Base-by-base conservation (phyloP, 208 protist species). In the Balamuthia mandrillaris region DNA sequence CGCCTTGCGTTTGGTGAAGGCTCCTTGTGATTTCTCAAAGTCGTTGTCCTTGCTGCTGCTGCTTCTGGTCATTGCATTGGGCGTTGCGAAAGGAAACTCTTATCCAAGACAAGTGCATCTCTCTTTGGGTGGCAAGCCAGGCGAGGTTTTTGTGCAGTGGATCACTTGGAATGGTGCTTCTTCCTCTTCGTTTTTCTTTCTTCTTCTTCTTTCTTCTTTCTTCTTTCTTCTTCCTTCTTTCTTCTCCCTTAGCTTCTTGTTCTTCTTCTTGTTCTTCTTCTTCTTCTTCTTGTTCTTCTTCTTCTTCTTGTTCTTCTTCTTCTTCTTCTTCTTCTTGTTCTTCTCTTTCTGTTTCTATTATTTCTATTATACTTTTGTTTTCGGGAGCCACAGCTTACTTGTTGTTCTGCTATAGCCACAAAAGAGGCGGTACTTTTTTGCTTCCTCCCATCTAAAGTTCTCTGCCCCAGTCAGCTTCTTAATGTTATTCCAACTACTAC, bases 51-150 rank as follows among this genome's bases (percentile, higher is more conserved):
- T n/a, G n/a, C n/a, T n/a, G n/a, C n/a, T n/a, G n/a, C n/a, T n/a
- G n/a, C n/a, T n/a, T n/a, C n/a, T n/a, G n/a, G n/a, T n/a, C n/a
- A n/a, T n/a, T n/a, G n/a, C n/a, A n/a, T n/a, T n/a, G n/a, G n/a
- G n/a, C n/a, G n/a, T n/a, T n/a, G n/a, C n/a, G n/a, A n/a, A n/a
- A n/a, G n/a, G n/a, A n/a, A n/a, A n/a, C n/a, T n/a, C n/a, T 58
- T 49, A 78, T 29, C 70, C 70, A 12, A 42, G 58, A 33, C 70
- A 78, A 41, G 45, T 78, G 5, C 70, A 78, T 33, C 52, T 78
- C 70, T 12, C 45, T 3, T 49, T 78, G 6, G 47, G 3, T 5
- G 58, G 45, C 70, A 41, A 78, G 10, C 47, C 58, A 1, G 39
- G 47, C 27, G 6, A 42, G 3, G 42, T 78, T 35, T 18, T 49